Conservation (phyloP, 805 yeast species). For the Saccharomycopsis capsularis region DNA sequence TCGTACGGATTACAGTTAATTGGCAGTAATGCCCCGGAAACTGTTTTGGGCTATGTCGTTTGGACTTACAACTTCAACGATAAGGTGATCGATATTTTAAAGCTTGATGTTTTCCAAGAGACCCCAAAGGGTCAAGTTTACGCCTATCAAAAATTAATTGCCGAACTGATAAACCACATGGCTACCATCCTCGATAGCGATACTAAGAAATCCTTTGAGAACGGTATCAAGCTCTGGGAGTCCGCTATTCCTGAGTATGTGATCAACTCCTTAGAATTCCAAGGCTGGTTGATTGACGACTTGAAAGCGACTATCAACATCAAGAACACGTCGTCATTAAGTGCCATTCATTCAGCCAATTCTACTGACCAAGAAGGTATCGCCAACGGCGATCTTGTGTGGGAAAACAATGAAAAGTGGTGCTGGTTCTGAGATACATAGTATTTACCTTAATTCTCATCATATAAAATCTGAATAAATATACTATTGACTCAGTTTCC, state of each 20-base stretch:
- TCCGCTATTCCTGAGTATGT: conserved; percentile 23
- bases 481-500: too few species aligned
- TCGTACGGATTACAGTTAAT: conserved; percentile 29
- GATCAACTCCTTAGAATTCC: conserved; percentile 8
- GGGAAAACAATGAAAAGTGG: conserved; percentile 42
- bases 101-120: conserved; percentile 22
- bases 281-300: conserved; percentile 20
- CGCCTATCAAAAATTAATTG: conserved; percentile 16
- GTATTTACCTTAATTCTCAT: too few species aligned
- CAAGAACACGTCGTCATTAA: conserved; percentile 30
- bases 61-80: conserved; percentile 42
- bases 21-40: conserved; percentile 16
- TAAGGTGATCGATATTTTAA: conserved; percentile 27
- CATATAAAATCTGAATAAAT: too few species aligned
- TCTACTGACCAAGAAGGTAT: neutral
- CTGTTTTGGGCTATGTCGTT: conserved; percentile 28
- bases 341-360: conserved; percentile 33
- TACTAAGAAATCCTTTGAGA: conserved; percentile 31
- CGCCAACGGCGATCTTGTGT: conserved; percentile 26
- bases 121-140: neutral
- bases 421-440: conserved; percentile 38
- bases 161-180: conserved; percentile 26
- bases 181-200: conserved; percentile 26
- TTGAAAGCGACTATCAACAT: conserved; percentile 24
- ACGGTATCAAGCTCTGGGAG: conserved; percentile 35